Base-by-base conservation (phyloP, 2,329 filamentous ascomycete genomes). In the Zasmidium cellare region DNA sequence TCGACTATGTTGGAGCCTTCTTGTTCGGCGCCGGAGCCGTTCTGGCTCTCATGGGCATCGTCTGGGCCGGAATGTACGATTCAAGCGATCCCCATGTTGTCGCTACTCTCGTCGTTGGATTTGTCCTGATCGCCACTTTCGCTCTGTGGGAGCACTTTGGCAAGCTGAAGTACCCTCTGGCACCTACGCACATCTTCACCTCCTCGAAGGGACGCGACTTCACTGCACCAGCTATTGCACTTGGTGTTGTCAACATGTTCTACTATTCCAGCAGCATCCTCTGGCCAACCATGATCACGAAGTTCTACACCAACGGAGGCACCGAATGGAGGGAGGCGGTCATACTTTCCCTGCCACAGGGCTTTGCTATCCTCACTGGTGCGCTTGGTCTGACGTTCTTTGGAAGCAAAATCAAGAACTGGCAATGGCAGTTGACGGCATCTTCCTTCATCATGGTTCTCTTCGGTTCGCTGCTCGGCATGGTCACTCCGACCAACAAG, bases 241-340 rank as follows among this genome's bases (percentile, higher is more conserved):
- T 76, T 0, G 76, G 74, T 45, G 75, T 82, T 46, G 73, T 81
- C 19, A 81, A 77, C 56, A 82, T 82, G 79, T 81, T 81, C 65
- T 82, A 81, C 68, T 82, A 81, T 65, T 74, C 74, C 31, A 75
- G 73, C 46, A 56, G 54, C 54, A 58, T 64, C 25, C 51, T 63
- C 1, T 59, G 55, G 50, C 57, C 57, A 12, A 59, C 52, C 12
- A 80, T 80, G 77, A 79, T 80, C 51, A 70, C 70, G n/a, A 70
- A 74, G 0, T 77, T 79, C 61, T 81, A 75, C 61, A 60, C 59
- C 12, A 58, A 54, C 41, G 56, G 53, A 9, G 57, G 53, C 11
- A 46, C 50, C 14, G 51, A 61, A 25, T 65, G 51, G 55, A 55
- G 52, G 46, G 55, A 63, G 18, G 59, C 52, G 2, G 52, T 62